phyloP scores from a whole-genome alignment of 2,329 filamentous ascomycete genomes.

The Trichoderma sp. region DNA sequence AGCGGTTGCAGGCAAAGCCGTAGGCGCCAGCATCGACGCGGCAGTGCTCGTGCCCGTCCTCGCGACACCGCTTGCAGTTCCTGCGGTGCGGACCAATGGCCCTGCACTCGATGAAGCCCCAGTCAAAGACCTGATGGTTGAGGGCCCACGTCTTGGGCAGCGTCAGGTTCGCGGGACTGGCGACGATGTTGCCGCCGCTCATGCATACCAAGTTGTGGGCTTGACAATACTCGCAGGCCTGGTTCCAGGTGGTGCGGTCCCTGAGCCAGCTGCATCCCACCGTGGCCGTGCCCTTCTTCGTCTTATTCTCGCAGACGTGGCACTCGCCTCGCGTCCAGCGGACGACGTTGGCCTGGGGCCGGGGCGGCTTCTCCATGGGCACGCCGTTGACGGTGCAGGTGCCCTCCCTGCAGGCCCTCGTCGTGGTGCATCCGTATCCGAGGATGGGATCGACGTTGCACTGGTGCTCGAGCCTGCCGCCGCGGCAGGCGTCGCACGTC shows the following conservation, averaged over 20 bases:
- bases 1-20: conserved; percentile 35
- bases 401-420: conserved; percentile 28
- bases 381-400: conserved; percentile 24
- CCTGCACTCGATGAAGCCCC: conserved; percentile 31
- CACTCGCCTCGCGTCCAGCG: conserved; percentile 36
- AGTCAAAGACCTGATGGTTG: conserved; percentile 17
- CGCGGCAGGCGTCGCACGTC: conserved; percentile 30
- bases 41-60: conserved; percentile 31
- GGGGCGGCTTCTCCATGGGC: conserved; percentile 29
- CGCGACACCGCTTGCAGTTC: conserved; percentile 29
- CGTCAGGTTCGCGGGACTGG: conserved; percentile 12
- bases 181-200: conserved; percentile 28
- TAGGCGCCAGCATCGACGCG: conserved; percentile 28
- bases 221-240: conserved; percentile 33
- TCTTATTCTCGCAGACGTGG: conserved; percentile 32
- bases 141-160: conserved; percentile 31
- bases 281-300: conserved; percentile 5
- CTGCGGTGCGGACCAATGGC: conserved; percentile 29
- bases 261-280: conserved; percentile 34
- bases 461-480: background rate
- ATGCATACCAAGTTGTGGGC: conserved; percentile 32
- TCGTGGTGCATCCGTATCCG: conserved; percentile 29
- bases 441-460: conserved; percentile 36
- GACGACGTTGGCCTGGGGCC: conserved; percentile 27
- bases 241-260: conserved; percentile 32